Evolutionary conservation across 1,284 basidiomycete genomes (phyloP), one percentile per base, ranked within the genome.

Genomic region (Cutaneotrichosporon mucoides): DNA sequence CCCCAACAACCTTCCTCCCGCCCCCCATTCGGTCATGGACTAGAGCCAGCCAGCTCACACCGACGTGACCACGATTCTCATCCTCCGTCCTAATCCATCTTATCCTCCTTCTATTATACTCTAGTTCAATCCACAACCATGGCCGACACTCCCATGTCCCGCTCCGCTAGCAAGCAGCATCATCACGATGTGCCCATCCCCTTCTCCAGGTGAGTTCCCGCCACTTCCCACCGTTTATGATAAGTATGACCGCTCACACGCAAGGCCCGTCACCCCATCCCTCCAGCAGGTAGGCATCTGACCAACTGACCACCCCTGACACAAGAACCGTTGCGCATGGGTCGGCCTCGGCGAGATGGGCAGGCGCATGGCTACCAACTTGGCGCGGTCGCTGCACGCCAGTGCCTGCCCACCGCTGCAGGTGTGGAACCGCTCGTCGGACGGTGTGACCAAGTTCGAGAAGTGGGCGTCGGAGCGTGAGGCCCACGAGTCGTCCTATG

Each of bases 301-400:
- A 24, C 24, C 24, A 24, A 15, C 45, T 33, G 9, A 24, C 24
- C 38, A 12, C 9, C 16, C 38, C 47, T 53, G 33, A 41, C 24
- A 11, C 1, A 57, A 64, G 62, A 57, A 57, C 3, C 76, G 72
- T 55, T 64, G 74, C 24, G 78, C 74, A 3, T 78, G 77, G 58
- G 66, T 78, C 55, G 78, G 78, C 37, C 66, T 79, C 36, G 78
- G 78, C 7, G 75, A 73, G 52, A 79, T 79, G 73, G 76, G 75
- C n/a, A 69, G 67, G 57, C 61, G 72, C 42, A 76, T 76, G 70
- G 76, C 77, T 4, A 64, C 69, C 38, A 79, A 79, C 67, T 59
- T 79, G 24, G 78, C 78, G 33, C 68, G 65, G 49, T 52, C 65
- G 40, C 59, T 68, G 12, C 49, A 57, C 8, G 45, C 53, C 6